These are phyloP conservation scores for Cucumis hystrix DNA, from an alignment of 306 rosid species.

Conservation along the genomic window DNA sequence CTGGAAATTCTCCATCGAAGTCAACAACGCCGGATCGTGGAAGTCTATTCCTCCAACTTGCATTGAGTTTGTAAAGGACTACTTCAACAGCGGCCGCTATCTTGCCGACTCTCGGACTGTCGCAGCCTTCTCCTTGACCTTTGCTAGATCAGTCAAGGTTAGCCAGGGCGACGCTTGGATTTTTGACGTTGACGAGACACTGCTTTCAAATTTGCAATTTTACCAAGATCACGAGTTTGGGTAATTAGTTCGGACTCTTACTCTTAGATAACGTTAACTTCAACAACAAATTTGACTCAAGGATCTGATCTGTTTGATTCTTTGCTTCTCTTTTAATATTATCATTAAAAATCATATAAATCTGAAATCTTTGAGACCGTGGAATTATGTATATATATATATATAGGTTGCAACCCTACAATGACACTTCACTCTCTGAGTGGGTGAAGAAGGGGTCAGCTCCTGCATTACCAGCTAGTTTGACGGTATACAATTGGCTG, in stretches of 20 bases:
- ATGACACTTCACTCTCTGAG: conserved; percentile 35
- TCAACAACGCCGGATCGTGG: conserved; percentile 64
- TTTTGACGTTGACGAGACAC: conserved; percentile 83
- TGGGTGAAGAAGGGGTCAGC: conserved; percentile 68
- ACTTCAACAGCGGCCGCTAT: conserved; percentile 40
- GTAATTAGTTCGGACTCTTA: conserved; percentile 12
- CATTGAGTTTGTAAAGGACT: conserved; percentile 32
- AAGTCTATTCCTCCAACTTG: conserved; percentile 33
- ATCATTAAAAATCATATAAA: too few species aligned
- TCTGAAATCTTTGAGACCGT: too few species aligned
- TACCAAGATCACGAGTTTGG: conserved; percentile 44
- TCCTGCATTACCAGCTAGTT: conserved; percentile 57
- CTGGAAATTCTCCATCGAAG: conserved; percentile 73
- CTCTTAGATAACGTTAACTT: too few species aligned
- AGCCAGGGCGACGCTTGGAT: conserved; percentile 61
- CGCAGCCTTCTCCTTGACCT: conserved; percentile 19
- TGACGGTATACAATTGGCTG: conserved; percentile 35
- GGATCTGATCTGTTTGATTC: too few species aligned
- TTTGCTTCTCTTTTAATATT: too few species aligned
- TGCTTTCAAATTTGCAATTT: conserved; percentile 57
- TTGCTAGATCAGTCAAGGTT: conserved; percentile 20
- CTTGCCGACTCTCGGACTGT: conserved; percentile 26
- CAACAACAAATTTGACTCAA: too few species aligned
- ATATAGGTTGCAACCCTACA: conserved; percentile 30
- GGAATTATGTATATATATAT: too few species aligned